Conservation (phyloP, 2,329 filamentous ascomycete genomes). For the Fusarium falciforme region DNA sequence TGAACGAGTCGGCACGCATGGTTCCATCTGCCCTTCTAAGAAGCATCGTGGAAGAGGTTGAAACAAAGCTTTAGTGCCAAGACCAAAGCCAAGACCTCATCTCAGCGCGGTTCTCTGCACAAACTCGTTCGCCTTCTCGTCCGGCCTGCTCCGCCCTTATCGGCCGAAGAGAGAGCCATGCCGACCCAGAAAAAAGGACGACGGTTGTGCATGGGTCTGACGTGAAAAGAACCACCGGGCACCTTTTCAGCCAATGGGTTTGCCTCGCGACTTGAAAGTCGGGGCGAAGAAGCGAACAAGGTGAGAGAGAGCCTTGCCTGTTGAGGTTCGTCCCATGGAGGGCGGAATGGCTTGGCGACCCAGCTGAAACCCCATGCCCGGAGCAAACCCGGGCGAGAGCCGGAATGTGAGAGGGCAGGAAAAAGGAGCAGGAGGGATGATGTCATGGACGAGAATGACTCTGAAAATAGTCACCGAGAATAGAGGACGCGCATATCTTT, state of each 20-base stretch:
- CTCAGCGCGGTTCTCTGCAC: constrained; percentile 14
- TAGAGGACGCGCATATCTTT: not conserved
- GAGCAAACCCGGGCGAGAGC: constrained; percentile 33
- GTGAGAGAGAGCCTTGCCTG: not conserved
- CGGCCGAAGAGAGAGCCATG: constrained; percentile 22
- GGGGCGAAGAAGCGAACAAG: constrained; percentile 27
- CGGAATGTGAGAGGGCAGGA: constrained; percentile 22
- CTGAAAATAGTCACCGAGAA: not conserved
- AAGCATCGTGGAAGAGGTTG: constrained; percentile 29
- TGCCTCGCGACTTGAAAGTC: not conserved
- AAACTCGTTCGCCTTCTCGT: not conserved
- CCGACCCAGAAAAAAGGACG: constrained; percentile 6
- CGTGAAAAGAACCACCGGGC: not conserved
- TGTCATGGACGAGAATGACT: constrained; percentile 15
- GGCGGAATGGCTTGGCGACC: not conserved
- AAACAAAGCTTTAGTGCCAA: constrained; percentile 42
- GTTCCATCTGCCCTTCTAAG: not conserved
- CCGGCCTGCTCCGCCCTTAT: constrained; percentile 26
- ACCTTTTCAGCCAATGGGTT: constrained; percentile 34
- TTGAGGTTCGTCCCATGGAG: constrained; percentile 1
- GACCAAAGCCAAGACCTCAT: constrained; percentile 36
- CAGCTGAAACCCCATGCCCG: constrained; percentile 3
- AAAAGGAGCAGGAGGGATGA: constrained; percentile 4
- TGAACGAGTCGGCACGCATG: not conserved
- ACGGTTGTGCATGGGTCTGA: not conserved